Evolutionary conservation across 2,329 filamentous ascomycete species (phyloP).

Genomic region (Whalleya microplaca): DNA sequence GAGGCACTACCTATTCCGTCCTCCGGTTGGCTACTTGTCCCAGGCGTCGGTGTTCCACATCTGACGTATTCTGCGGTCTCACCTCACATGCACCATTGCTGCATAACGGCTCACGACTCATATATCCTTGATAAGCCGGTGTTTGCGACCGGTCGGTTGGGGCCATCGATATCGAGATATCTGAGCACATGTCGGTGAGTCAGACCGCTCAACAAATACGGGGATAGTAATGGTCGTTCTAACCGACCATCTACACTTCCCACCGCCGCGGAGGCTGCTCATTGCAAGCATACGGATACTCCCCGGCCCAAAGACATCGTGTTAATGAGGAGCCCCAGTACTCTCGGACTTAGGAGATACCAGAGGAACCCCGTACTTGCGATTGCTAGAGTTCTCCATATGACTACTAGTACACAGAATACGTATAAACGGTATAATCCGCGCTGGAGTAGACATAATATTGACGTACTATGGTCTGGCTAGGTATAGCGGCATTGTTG

Average conservation of each 20-base stretch:
- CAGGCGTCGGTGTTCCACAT: background rate
- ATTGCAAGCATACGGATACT: background rate
- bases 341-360: background rate
- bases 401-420: background rate
- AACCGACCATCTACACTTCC: background rate
- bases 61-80: background rate
- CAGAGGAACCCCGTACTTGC: background rate
- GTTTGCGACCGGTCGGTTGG: conserved; percentile 2
- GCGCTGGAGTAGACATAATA: background rate
- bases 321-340: background rate
- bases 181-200: conserved; percentile 20
- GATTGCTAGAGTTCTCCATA: background rate
- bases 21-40: background rate
- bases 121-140: conserved; percentile 7
- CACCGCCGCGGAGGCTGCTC: background rate
- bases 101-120: background rate
- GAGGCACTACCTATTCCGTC: background rate
- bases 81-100: background rate
- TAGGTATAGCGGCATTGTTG: background rate
- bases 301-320: background rate
- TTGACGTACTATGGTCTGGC: background rate
- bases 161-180: conserved; percentile 7
- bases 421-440: no score
- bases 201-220: conserved; percentile 19
- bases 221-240: background rate